Evolutionary conservation across 768 basidiomycete species (phyloP), one percentile per base, ranked within the genome.

Genomic region (Calvatia gigantea): DNA sequence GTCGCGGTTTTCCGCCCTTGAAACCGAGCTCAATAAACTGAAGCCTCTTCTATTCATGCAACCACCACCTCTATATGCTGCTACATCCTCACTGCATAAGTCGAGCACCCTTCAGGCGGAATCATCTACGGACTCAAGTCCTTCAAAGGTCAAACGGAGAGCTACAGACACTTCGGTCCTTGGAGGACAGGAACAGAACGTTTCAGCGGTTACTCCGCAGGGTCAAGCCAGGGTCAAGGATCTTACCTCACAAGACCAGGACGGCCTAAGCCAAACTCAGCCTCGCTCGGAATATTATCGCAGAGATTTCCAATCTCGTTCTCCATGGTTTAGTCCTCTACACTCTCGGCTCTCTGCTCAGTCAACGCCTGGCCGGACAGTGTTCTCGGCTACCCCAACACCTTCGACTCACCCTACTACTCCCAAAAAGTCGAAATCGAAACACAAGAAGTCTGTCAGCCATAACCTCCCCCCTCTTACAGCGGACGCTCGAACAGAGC

Each of bases 21-120:
- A 91, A 69, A 63, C 75, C 9, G 89, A 91, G 64, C 73, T 91
- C 6, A 67, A 72, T 2, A 81, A 82, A 58, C 76, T 91, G 29
- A 82, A 83, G 44, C 89, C 89, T 0, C 67, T 89, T 32, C 75
- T 91, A 42, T 70, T 89, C 12, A 82, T 89, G 78, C 82, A 85
- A 45, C 81, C 85, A 17, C 73, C 69, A 19, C 61, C 72, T 41
- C 33, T 60, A 9, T 56, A 66, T 56, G 9, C 29, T 9, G 12
- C 8, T 35, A 14, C 27, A 11, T 25, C 21, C 12, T 9, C 23
- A 3, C 27, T 38, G 8, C 41, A 53, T 31, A 29, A 21, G 19
- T 31, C n/a, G 41, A 11, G 11, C 19, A n/a, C 28, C 28, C 25
- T 15, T 19, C 51, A 21, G 29, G 21, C 45, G 29, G 46, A 32